phyloP scores from a whole-genome alignment of 257 asterid genomes.

The Rubia yunnanensis region DNA sequence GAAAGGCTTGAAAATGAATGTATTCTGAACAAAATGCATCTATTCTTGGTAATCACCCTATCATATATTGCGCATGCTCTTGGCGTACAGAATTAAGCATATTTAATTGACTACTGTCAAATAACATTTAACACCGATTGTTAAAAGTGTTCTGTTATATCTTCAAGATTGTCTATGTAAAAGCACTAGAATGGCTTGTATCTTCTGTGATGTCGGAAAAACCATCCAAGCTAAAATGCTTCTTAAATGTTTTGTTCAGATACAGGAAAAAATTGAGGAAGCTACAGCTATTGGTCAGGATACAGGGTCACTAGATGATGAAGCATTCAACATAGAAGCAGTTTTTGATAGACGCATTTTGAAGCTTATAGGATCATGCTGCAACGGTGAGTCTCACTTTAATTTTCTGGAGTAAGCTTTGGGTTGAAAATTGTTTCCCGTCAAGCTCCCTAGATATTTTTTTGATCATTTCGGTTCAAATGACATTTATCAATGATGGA shows the following conservation, averaged over 20 bases:
- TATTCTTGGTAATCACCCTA: slow-evolving; percentile 40
- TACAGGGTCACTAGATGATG: slow-evolving; percentile 64
- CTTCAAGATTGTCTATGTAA: background rate
- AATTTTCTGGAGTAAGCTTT: background rate
- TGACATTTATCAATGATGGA: background rate
- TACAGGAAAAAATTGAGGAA: slow-evolving; percentile 67
- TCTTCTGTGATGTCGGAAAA: background rate
- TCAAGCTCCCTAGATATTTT: background rate
- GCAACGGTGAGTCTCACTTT: slow-evolving; percentile 49
- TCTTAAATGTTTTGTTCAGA: slow-evolving; percentile 26
- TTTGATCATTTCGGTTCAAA: background rate
- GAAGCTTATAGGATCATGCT: slow-evolving; percentile 91
- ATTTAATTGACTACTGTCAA: background rate
- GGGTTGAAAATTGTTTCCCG: background rate
- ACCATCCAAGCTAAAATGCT: background rate
- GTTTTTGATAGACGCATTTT: slow-evolving; percentile 85
- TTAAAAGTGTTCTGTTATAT: background rate
- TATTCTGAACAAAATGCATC: slow-evolving; percentile 67
- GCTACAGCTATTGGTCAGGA: slow-evolving; percentile 51
- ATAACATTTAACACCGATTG: background rate
- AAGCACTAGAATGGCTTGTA: background rate
- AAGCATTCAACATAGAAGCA: slow-evolving; percentile 71
- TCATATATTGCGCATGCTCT: background rate
- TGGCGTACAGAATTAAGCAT: background rate
- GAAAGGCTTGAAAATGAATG: slow-evolving; percentile 90